Conservation (phyloP, 257 asterid species). For the Solanum dulcamara region DNA sequence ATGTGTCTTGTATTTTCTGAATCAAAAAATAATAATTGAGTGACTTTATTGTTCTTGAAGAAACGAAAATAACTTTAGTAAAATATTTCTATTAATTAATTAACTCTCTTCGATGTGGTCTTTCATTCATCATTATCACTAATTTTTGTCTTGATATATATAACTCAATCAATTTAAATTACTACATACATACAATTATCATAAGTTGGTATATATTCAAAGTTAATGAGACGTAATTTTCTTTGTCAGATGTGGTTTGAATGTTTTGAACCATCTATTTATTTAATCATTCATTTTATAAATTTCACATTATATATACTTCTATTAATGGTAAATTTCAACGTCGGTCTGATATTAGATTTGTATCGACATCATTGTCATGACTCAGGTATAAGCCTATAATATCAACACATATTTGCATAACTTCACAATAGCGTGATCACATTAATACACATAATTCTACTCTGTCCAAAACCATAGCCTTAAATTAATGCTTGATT, state of each 20-base stretch:
- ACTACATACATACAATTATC: background rate
- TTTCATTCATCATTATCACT: background rate
- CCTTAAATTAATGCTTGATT: conserved; percentile 1
- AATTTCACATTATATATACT: background rate
- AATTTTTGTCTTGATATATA: no score
- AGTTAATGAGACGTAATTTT: background rate
- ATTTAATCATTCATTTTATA: no score
- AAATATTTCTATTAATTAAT: no score
- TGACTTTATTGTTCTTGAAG: background rate
- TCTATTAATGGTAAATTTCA: background rate
- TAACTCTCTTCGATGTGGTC: background rate
- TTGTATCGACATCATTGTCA: background rate
- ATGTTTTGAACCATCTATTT: background rate
- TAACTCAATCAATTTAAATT: no score
- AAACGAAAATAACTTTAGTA: background rate
- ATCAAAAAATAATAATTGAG: no score
- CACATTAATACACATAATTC: background rate
- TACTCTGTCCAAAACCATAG: background rate
- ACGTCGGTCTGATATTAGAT: background rate
- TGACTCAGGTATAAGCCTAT: background rate
- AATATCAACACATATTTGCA: background rate
- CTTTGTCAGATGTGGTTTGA: background rate
- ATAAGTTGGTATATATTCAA: background rate
- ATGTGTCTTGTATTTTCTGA: background rate
- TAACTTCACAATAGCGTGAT: background rate